phyloP scores from a whole-genome alignment of 1,284 basidiomycete species.

The Apiotrichum siamense region DNA sequence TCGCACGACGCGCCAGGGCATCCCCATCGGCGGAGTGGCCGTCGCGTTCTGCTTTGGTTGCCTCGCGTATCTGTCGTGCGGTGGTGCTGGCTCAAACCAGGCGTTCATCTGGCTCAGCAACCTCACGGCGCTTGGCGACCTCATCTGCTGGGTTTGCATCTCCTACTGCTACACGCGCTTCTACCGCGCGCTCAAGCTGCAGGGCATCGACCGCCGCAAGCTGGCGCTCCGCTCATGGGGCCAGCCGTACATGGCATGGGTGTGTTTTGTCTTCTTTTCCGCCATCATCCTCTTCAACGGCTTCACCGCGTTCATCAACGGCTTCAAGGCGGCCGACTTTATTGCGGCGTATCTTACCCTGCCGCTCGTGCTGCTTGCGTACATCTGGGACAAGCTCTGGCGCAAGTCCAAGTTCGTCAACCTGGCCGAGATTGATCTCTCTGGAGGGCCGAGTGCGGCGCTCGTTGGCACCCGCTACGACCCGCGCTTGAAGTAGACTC shows the following conservation, averaged over 20 bases:
- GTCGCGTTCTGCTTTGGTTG: constrained; percentile 60
- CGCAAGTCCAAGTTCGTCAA: constrained; percentile 20
- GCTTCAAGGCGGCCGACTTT: constrained; percentile 15
- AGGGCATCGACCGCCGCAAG: constrained; percentile 53
- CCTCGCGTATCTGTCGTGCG: constrained; percentile 51
- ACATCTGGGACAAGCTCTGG: constrained; percentile 11
- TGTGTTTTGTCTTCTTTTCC: constrained; percentile 11
- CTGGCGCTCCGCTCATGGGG: constrained; percentile 60
- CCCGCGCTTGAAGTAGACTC: too few species aligned
- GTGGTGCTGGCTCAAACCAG: constrained; percentile 55
- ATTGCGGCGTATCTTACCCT: constrained; percentile 22
- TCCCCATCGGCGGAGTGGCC: constrained; percentile 60
- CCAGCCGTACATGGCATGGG: constrained; percentile 29
- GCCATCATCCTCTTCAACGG: constrained; percentile 17
- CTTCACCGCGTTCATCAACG: constrained; percentile 8
- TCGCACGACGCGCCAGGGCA: constrained; percentile 56
- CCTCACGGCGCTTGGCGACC: constrained; percentile 49
- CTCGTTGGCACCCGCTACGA: constrained; percentile 13
- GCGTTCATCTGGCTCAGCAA: constrained; percentile 70
- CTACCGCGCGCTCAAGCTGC: constrained; percentile 62
- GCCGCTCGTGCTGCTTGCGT: constrained; percentile 14
- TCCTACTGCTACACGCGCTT: constrained; percentile 68
- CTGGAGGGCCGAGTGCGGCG: constrained; percentile 6
- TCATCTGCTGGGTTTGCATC: constrained; percentile 77
- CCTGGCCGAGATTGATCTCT: constrained; percentile 69